Base-by-base conservation (phyloP, 768 basidiomycete species). In the Leccinum aurantiacum region DNA sequence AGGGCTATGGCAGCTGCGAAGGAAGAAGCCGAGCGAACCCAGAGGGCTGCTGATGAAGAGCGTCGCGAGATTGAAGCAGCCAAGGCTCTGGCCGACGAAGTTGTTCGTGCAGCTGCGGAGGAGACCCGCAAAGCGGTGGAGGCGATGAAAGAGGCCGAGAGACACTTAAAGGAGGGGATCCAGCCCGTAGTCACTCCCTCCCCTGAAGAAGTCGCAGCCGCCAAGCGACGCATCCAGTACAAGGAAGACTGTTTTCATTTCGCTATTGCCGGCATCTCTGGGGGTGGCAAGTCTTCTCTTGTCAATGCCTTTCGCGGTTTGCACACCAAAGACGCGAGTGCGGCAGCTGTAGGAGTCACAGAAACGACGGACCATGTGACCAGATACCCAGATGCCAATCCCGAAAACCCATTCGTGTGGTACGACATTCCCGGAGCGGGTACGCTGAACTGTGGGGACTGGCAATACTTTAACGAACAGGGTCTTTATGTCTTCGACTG, bases 401-500 rank as follows among this genome's bases (percentile, higher is more conserved):
- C 61, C 7, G 48, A 62, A 2, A 19, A 57, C 27, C 69, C 64
- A 0, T 65, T 71, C 58, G 68, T 70, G 44, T 77, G 75, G 76
- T 77, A 70, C 11, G 76, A 77, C 41, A 46, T 75, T n/a, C 75
- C 75, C 0, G 76, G 75, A 15, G 74, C 76, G 10, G 73, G 74
- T 10, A 77, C 75, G 5, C 10, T 70, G 19, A 66, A 58, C 19
- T 67, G 72, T 24, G 63, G 64, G 8, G 73, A 71, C 50, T 76
- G 74, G 74, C 65, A 73, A 22, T 77, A 77, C 59, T 76, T 77
- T 65, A 75, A 76, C 22, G 49, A 64, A 3, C 71, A 76, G 37
- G 75, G 75, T 1, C 71, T 77, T 24, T 77, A 71, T n/a, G 67
- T 74, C 49, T 76, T 77, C 37, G 76, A 77, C 55, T 70, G 64